Percentiles rank a stretch among this genome's conserved stretches.
Evolutionary conservation across 495 filamentous ascomycete species (phyloP).

Genomic region (Clohesyomyces aquaticus): DNA sequence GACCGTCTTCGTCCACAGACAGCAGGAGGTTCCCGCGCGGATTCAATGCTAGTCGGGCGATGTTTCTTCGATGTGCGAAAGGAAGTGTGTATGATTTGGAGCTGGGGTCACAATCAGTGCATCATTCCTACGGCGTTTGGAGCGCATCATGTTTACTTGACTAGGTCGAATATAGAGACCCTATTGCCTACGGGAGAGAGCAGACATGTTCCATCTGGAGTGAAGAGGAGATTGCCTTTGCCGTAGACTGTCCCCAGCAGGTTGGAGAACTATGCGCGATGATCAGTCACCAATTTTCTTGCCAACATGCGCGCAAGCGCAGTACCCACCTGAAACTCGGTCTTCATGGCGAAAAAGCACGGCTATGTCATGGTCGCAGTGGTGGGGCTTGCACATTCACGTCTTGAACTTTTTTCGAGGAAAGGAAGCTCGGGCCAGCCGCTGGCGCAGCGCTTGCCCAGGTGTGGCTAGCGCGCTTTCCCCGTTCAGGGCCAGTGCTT

Average conservation of each 20-base stretch:
- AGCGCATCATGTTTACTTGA: constrained; percentile 67
- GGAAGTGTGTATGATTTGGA: constrained; percentile 96
- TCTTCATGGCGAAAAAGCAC: constrained; percentile 72
- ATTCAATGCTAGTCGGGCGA: constrained; percentile 81
- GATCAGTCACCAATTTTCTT: not conserved
- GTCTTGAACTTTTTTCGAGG: constrained; percentile 32
- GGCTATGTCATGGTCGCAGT: not conserved
- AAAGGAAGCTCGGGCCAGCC: constrained; percentile 27
- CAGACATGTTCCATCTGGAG: constrained; percentile 91
- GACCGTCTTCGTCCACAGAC: constrained; percentile 91
- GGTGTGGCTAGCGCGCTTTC: constrained; percentile 33
- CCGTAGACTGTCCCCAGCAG: constrained; percentile 96
- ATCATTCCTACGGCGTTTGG: not conserved
- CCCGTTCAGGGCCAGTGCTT: constrained; percentile 37
- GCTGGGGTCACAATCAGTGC: constrained; percentile 52
- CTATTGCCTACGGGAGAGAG: constrained; percentile 97
- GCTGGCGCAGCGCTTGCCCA: not conserved
- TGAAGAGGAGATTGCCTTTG: constrained; percentile 95
- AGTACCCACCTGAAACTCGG: constrained; percentile 77
- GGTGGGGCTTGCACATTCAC: constrained; percentile 21
- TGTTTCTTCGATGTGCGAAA: constrained; percentile 91
- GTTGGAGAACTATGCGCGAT: constrained; percentile 75
- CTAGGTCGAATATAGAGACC: constrained; percentile 92
- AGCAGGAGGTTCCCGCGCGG: constrained; percentile 89
- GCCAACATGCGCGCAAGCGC: not conserved